Evolutionary conservation across 139 green algal species (phyloP), one percentile per base, ranked within the genome.

Genomic region (Tetradesmus obliquus): DNA sequence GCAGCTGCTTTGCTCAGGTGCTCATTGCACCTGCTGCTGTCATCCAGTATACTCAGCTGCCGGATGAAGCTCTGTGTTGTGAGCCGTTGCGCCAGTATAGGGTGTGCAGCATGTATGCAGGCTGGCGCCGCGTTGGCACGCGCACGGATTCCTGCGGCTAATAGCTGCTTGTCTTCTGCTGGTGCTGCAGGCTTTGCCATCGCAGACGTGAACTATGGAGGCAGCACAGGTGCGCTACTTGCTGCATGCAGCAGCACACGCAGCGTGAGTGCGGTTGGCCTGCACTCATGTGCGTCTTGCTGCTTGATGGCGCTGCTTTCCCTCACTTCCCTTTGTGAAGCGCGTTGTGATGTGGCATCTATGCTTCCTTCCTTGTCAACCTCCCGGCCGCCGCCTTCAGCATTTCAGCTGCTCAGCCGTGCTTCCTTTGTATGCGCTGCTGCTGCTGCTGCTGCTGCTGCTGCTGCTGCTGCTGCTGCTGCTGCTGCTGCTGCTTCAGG

Each of bases 161-260:
- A 45, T 1, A 72, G 62, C 62, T 72, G 62, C 62, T 79, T 9
- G 15, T 19, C 24, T 82, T 10, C 8, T 82, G 24, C 8, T 53
- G 7, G 2, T 82, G n/a, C 76, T 24, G 24, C 92, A 95, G 94
- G 95, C 7, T 97, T 93, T 91, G 96, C 95, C 0, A 92, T 97
- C 0, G 96, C 96, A 0, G 96, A 97, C 66, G 93, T 98, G 19
- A 96, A 98, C 88, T 98, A 98, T 79, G 94, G 96, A 19, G 96
- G 96, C 79, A 94, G 86, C 87, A 97, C 96, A 24, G 96, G 96
- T 6, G 97, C 97, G 19, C 94, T 5, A 90, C 91, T 82, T 98
- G 95, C 93, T 90, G 95, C 24, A 93, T 95, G 83, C 85, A 93
- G 10, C 93, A 96, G 45, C 89, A 45, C 88, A 0, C 91, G 93